Percentiles rank a stretch among this genome's conserved stretches.
phyloP scores from a whole-genome alignment of 495 filamentous ascomycete species.

The Eremomyces bilateralis region DNA sequence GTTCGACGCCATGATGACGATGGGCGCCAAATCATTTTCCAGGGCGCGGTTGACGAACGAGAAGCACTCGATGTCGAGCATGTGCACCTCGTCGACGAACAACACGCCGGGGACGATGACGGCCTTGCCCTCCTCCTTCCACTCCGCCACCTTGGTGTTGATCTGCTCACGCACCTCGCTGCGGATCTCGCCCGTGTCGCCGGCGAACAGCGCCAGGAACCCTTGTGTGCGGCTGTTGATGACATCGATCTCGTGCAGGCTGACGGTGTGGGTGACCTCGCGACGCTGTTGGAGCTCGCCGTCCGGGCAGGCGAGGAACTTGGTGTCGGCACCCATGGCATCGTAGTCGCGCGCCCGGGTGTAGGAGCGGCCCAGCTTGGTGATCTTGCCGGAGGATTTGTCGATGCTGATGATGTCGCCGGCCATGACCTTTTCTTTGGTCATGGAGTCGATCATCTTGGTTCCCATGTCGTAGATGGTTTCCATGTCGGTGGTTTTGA shows the following conservation, averaged over 20 bases:
- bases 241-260: constrained; percentile 94
- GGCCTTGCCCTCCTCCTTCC: constrained; percentile 98
- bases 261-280: constrained; percentile 92
- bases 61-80: constrained; percentile 98
- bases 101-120: constrained; percentile 93
- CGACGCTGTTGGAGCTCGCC: constrained; percentile 94
- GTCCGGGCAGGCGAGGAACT: constrained; percentile 96
- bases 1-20: constrained; percentile 99
- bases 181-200: constrained; percentile 93
- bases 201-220: constrained; percentile 87
- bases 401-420: constrained; percentile 97
- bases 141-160: constrained; percentile 92
- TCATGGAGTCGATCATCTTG: constrained; percentile 99
- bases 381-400: constrained; percentile 93
- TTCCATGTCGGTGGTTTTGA: constrained; percentile 99
- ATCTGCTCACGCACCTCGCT: constrained; percentile 96
- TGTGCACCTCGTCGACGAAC: constrained; percentile 98
- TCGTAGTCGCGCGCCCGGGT: constrained; percentile 93
- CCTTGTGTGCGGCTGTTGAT: constrained; percentile 97
- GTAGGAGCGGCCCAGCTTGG: constrained; percentile 83
- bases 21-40: constrained; percentile 80
- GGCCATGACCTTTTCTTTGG: constrained; percentile 94
- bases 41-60: constrained; percentile 94
- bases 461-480: constrained; percentile 98
- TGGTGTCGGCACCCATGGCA: constrained; percentile 95